These are phyloP conservation scores for Geotrichum bryndzae DNA, from an alignment of 1,139 yeast species.

Conservation along the genomic window DNA sequence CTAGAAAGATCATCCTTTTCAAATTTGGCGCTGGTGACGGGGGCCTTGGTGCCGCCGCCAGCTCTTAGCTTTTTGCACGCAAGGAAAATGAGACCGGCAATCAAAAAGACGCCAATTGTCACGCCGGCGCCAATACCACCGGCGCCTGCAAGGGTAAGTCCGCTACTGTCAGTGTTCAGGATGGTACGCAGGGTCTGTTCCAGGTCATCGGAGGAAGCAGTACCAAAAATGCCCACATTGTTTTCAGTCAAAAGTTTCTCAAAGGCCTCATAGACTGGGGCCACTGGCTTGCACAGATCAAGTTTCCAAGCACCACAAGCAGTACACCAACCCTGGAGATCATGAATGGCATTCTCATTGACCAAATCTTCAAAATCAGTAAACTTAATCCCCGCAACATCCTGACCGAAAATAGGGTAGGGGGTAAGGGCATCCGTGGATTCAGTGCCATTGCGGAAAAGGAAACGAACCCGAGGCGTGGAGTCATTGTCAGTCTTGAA, in stretches of 20 bases:
- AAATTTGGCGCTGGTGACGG: not conserved
- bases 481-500: constrained; percentile 25
- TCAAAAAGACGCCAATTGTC: constrained; percentile 39
- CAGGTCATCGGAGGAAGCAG: constrained; percentile 19
- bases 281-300: constrained; percentile 35
- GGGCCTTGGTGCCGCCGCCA: not conserved
- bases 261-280: constrained; percentile 22
- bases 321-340: constrained; percentile 38
- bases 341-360: constrained; percentile 28
- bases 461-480: constrained; percentile 38
- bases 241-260: constrained; percentile 22
- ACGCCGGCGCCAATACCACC: constrained; percentile 50
- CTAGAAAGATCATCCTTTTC: not conserved
- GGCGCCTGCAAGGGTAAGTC: constrained; percentile 38
- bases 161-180: not conserved
- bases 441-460: constrained; percentile 42
- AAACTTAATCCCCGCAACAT: constrained; percentile 34
- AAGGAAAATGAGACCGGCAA: constrained; percentile 19
- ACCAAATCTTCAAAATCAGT: constrained; percentile 32
- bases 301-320: constrained; percentile 32
- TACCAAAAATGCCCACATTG: constrained; percentile 21
- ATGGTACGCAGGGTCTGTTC: not conserved
- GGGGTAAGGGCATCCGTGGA: constrained; percentile 30
- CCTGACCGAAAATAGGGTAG: constrained; percentile 37
- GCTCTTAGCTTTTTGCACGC: not conserved